Evolutionary conservation across 225 moss, liverwort and hornwort genomes (phyloP).

Genomic region (Marchantia polymorpha): DNA sequence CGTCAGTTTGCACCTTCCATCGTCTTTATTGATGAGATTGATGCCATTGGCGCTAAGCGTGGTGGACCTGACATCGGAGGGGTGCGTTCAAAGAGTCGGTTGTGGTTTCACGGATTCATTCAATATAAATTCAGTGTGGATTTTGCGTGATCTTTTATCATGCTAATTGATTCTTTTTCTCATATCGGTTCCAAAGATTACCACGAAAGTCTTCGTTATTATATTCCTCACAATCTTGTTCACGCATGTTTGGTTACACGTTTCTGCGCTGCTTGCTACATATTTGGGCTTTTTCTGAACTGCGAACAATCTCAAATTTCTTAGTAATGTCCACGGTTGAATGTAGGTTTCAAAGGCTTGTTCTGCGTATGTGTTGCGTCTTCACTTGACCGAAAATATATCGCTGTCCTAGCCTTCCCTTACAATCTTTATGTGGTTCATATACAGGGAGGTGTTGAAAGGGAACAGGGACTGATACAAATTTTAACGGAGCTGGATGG

Average conservation of each 20-base stretch:
- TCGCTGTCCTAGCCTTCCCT: not conserved
- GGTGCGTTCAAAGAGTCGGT: slow-evolving; percentile 44
- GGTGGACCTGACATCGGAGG: slow-evolving; percentile 99
- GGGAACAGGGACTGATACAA: slow-evolving; percentile 97
- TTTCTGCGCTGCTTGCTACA: not conserved
- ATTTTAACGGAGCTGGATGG: slow-evolving; percentile 99
- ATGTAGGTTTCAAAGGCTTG: not conserved
- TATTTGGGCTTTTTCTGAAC: not conserved
- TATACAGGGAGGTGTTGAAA: slow-evolving; percentile 93
- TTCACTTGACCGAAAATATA: not conserved
- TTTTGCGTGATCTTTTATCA: too few relatives aligned
- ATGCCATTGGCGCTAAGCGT: slow-evolving; percentile 98
- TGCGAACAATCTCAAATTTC: not conserved
- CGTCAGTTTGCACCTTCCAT: slow-evolving; percentile 98
- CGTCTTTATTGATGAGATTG: slow-evolving; percentile 98
- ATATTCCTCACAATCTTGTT: too few relatives aligned
- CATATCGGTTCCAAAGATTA: too few relatives aligned
- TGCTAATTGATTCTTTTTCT: too few relatives aligned
- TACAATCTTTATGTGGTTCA: not conserved
- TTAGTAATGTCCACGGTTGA: not conserved
- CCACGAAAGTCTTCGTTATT: too few relatives aligned
- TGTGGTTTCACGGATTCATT: not conserved
- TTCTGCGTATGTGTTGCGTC: not conserved
- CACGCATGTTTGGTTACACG: too few relatives aligned
- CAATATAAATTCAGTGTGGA: too few relatives aligned